phyloP scores from a whole-genome alignment of 1,284 basidiomycete genomes.

The Crepidotus sp. region DNA sequence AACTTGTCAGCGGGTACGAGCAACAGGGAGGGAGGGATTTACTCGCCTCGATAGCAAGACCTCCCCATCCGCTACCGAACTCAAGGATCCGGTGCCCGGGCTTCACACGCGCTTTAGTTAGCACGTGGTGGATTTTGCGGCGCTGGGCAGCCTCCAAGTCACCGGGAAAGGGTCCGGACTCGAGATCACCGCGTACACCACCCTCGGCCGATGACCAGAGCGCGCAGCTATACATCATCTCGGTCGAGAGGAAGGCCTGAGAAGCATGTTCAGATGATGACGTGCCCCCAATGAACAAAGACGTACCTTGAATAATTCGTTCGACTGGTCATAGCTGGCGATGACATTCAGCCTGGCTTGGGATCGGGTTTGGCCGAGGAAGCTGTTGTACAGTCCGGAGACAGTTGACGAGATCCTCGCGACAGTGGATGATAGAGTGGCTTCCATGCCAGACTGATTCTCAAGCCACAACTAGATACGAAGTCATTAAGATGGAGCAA shows the following conservation, averaged over 20 bases:
- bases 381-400: slow-evolving; percentile 68
- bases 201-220: slow-evolving; percentile 70
- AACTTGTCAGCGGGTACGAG: not conserved
- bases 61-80: slow-evolving; percentile 92
- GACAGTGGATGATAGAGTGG: slow-evolving; percentile 54
- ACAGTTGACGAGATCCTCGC: slow-evolving; percentile 58
- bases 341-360: slow-evolving; percentile 78
- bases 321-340: slow-evolving; percentile 86
- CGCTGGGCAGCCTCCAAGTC: slow-evolving; percentile 77
- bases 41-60: slow-evolving; percentile 75
- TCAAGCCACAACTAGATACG: slow-evolving; percentile 70
- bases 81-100: slow-evolving; percentile 78
- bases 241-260: slow-evolving; percentile 74
- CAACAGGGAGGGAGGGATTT: slow-evolving; percentile 16
- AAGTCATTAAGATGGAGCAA: slow-evolving; percentile 19
- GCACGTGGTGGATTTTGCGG: slow-evolving; percentile 74
- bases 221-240: slow-evolving; percentile 92
- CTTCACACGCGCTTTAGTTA: slow-evolving; percentile 66
- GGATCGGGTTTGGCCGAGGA: slow-evolving; percentile 71
- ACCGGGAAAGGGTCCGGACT: slow-evolving; percentile 39
- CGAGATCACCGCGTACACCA: slow-evolving; percentile 45
- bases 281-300: slow-evolving; percentile 5
- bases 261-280: slow-evolving; percentile 17
- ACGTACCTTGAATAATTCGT: slow-evolving; percentile 64
- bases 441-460: slow-evolving; percentile 64